Evolutionary conservation across 306 rosid genomes (phyloP), one percentile per base, ranked within the genome.

Genomic region (Quercus berberidifolia): DNA sequence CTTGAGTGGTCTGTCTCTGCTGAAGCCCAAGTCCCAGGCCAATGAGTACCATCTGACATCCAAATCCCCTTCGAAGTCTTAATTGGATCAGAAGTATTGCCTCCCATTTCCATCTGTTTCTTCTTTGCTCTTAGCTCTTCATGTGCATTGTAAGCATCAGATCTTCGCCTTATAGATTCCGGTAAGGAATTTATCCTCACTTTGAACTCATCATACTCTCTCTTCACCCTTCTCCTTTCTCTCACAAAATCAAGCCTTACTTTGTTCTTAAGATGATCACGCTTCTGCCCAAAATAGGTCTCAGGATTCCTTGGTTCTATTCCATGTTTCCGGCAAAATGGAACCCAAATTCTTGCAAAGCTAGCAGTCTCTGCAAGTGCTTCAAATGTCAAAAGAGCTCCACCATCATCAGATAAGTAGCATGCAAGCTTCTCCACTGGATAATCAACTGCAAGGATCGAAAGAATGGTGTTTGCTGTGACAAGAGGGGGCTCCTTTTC

Each of bases 11-110:
- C 96, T 5, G 85, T 28, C 77, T 93, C 94, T 26, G 86, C 88
- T 12, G 94, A 93, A 19, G 83, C 80, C 97, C 97, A 93, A 68
- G 97, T 89, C 76, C 97, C 97, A n/a, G 92, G 88, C 97, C 97
- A 93, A 74, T 88, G 92, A 87, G 96, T 89, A 46, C 96, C 92
- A 85, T 93, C 97, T 2, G 97, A 93, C 97, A 93, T 93, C 97
- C 97, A 93, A 28, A 87, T 93, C 73, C 92, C 97, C 83, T 83
- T 92, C 0, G 91, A 76, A 80, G 85, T 84, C 87, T 88, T 93
- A 15, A 90, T 71, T 19, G 83, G 72, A 20, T 92, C 93, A 0
- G 92, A 85, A 43, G 81, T 75, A 81, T 51, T 77, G 15, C 87
- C 77, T 62, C 89, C 90, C 38, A 87, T 78, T 73, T 93, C 96